Evolutionary conservation across 2,329 filamentous ascomycete species (phyloP).

Genomic region (Neocatenulostroma microsporum): DNA sequence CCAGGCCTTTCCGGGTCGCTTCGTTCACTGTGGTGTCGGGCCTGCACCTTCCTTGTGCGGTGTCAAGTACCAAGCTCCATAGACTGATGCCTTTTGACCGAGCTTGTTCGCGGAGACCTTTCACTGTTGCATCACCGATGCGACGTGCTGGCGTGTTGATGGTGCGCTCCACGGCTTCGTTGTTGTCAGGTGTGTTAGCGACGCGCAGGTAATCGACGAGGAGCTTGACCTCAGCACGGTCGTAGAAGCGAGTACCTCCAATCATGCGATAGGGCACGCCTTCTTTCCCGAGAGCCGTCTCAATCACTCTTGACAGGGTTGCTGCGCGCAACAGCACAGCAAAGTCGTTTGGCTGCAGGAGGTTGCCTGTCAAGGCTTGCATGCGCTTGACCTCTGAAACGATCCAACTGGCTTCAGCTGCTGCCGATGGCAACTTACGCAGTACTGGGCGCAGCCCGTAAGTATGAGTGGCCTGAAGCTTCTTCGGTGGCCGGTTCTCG

Average conservation of each 20-base stretch:
- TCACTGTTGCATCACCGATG: constrained; percentile 72
- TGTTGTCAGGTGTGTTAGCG: constrained; percentile 75
- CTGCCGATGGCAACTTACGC: constrained; percentile 61
- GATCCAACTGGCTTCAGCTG: constrained; percentile 78
- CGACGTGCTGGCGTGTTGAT: constrained; percentile 77
- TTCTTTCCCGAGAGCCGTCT: constrained; percentile 68
- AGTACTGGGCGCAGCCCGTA: constrained; percentile 74
- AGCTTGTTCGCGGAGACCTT: constrained; percentile 66
- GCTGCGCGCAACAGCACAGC: constrained; percentile 83
- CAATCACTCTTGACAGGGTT: constrained; percentile 73
- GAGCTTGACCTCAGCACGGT: constrained; percentile 79
- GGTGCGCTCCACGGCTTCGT: constrained; percentile 73
- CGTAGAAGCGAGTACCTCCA: constrained; percentile 83
- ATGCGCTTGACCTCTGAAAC: constrained; percentile 71
- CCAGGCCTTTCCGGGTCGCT: constrained; percentile 50
- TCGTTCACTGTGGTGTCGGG: constrained; percentile 49
- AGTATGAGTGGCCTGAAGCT: constrained; percentile 69
- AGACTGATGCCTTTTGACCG: constrained; percentile 61
- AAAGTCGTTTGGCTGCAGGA: constrained; percentile 69
- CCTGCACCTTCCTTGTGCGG: constrained; percentile 45
- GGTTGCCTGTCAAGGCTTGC: constrained; percentile 60
- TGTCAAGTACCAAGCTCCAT: constrained; percentile 64
- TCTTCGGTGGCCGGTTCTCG: constrained; percentile 67
- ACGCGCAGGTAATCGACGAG: constrained; percentile 82
- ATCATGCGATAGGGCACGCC: constrained; percentile 90